These are phyloP conservation scores for Suhomyces guaymorum DNA, from an alignment of 1,139 yeast genomes.

Conservation along the genomic window DNA sequence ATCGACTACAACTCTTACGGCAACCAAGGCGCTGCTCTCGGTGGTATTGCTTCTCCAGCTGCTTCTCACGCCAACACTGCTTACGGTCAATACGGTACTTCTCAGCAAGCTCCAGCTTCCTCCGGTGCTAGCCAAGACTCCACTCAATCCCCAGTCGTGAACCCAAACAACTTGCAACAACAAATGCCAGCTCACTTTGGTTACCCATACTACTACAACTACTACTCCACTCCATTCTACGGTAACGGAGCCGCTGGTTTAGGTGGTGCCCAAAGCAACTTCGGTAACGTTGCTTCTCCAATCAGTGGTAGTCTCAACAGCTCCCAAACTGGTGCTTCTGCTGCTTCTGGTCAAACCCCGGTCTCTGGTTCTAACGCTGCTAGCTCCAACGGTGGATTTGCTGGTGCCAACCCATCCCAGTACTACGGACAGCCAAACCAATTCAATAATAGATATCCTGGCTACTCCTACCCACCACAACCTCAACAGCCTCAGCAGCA, in stretches of 20 bases:
- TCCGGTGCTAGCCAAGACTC: conserved; percentile 21
- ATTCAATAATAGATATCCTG: conserved; percentile 40
- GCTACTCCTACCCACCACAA: conserved; percentile 39
- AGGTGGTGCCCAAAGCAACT: conserved; percentile 29
- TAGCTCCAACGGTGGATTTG: conserved; percentile 16
- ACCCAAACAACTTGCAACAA: conserved; percentile 29
- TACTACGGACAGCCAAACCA: conserved; percentile 44
- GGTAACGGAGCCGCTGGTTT: conserved; percentile 34
- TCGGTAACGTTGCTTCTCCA: conserved; percentile 18
- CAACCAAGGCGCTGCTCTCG: conserved; percentile 33
- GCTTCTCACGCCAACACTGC: conserved; percentile 36
- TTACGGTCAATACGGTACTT: conserved; percentile 27
- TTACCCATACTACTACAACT: conserved; percentile 48
- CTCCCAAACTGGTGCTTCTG: conserved; percentile 14
- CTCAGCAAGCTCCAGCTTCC: conserved; percentile 21
- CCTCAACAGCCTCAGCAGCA: conserved; percentile 27
- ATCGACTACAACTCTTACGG: conserved; percentile 45
- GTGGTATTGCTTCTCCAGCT: conserved; percentile 35
- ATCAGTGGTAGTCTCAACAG: conserved; percentile 12
- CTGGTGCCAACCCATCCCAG: conserved; percentile 27
- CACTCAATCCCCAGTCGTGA: conserved; percentile 35
- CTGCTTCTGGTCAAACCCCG: conserved; percentile 15
- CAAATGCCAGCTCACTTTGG: conserved; percentile 42
- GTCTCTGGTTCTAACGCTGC: conserved; percentile 11
- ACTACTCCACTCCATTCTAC: conserved; percentile 46